Evolutionary conservation across 2,329 filamentous ascomycete species (phyloP).

Genomic region (Trichoderma koningii): DNA sequence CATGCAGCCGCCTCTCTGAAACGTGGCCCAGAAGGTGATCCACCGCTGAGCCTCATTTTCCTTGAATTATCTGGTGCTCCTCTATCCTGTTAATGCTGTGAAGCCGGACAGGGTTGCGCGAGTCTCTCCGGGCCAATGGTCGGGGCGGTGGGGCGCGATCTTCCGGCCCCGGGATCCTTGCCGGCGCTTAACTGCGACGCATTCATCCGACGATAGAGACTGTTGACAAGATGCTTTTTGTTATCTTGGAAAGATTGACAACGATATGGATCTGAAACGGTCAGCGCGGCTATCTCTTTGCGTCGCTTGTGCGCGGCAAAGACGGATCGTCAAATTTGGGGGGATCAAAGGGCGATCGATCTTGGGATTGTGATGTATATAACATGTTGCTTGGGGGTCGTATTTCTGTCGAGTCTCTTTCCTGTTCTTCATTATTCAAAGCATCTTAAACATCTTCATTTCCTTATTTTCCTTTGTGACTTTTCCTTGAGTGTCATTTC

Average conservation of each 20-base stretch:
- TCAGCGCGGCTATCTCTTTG: not conserved
- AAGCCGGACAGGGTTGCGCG: not conserved
- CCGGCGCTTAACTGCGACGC: constrained; percentile 22
- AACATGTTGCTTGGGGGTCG: not conserved
- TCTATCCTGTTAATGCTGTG: not conserved
- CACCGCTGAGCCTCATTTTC: constrained; percentile 5
- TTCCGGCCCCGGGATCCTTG: constrained; percentile 17
- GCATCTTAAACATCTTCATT: not conserved
- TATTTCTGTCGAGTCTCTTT: not conserved
- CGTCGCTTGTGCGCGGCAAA: constrained; percentile 2
- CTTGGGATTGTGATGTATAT: no score
- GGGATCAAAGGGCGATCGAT: no score
- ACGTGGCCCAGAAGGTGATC: not conserved
- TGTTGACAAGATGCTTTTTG: no score
- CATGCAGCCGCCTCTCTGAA: constrained; percentile 15
- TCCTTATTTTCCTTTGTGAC: not conserved
- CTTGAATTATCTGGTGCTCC: no score
- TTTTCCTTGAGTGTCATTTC: not conserved
- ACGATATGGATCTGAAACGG: not conserved
- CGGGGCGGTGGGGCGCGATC: constrained; percentile 22
- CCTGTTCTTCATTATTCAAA: not conserved
- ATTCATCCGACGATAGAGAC: no score
- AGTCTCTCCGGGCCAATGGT: constrained; percentile 23
- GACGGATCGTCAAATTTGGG: no score
- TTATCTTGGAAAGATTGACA: no score